Evolutionary conservation across 495 filamentous ascomycete genomes (phyloP).

Genomic region (Letharia lupina): DNA sequence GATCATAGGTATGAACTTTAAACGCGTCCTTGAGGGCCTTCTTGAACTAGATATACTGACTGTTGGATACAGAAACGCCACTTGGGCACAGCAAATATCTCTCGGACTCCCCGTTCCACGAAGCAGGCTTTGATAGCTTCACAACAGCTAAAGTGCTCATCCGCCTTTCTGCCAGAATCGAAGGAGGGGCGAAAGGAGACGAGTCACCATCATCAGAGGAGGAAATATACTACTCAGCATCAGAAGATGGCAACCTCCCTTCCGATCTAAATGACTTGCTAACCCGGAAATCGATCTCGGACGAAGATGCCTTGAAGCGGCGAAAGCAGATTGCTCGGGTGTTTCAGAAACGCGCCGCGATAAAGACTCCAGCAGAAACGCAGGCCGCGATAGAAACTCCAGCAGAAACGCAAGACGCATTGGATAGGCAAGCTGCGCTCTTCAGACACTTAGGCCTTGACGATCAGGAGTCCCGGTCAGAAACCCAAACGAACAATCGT

Average conservation of each 20-base stretch:
- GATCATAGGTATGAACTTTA: conserved; percentile 35
- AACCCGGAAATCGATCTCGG: neutral
- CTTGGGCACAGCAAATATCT: conserved; percentile 42
- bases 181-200: conserved; percentile 23
- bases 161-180: conserved; percentile 49
- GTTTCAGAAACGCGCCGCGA: neutral
- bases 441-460: conserved; percentile 2
- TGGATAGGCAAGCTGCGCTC: neutral
- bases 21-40: neutral
- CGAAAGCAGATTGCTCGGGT: neutral
- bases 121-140: conserved; percentile 68
- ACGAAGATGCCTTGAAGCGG: neutral
- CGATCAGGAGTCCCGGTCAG: neutral
- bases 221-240: conserved; percentile 9
- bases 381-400: neutral
- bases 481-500: neutral
- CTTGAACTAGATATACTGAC: neutral
- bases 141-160: conserved; percentile 59
- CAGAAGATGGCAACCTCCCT: conserved; percentile 11
- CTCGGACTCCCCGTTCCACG: conserved; percentile 40
- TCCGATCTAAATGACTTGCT: neutral
- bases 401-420: neutral
- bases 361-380: neutral
- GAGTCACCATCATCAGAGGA: conserved; percentile 18
- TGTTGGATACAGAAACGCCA: conserved; percentile 32